Conservation (phyloP, 139 green algal genomes). For the Trebouxia sp. region DNA sequence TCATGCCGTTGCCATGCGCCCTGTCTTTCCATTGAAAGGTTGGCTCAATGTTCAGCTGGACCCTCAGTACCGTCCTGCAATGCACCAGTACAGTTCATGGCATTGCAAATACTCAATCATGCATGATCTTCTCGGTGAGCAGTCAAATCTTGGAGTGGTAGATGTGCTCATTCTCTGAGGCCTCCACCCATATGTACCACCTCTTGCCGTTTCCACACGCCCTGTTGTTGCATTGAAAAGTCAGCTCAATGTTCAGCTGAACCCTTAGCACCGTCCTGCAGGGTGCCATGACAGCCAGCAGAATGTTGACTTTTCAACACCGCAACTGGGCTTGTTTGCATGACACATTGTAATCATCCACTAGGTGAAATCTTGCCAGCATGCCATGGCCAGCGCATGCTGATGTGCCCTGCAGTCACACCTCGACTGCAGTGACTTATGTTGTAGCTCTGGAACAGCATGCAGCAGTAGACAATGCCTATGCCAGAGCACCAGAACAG, state of each 20-base stretch:
- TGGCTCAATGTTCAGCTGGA: constrained; percentile 77
- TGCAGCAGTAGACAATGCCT: too few relatives aligned
- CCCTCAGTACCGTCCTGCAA: constrained; percentile 81
- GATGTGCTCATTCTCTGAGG: constrained; percentile 89
- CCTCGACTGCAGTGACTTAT: too few relatives aligned
- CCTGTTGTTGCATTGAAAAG: constrained; percentile 78
- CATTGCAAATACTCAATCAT: constrained; percentile 65
- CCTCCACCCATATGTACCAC: constrained; percentile 92
- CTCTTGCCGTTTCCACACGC: constrained; percentile 65
- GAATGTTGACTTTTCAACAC: too few relatives aligned
- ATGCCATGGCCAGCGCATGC: too few relatives aligned
- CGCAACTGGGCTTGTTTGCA: too few relatives aligned
- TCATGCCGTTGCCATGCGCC: constrained; percentile 66
- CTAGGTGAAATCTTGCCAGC: too few relatives aligned
- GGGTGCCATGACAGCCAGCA: not conserved
- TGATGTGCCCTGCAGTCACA: too few relatives aligned
- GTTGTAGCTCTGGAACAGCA: too few relatives aligned
- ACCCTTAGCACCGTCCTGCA: constrained; percentile 85
- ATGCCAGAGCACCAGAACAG: not conserved
- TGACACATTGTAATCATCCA: too few relatives aligned
- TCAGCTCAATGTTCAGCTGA: constrained; percentile 68
- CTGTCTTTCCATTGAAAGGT: constrained; percentile 81
- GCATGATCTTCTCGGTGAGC: constrained; percentile 85
- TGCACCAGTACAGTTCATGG: not conserved
- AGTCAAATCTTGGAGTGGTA: constrained; percentile 86